Evolutionary conservation across 345 rosid species (phyloP), one percentile per base, ranked within the genome.

Genomic region (Citrus trifoliata): DNA sequence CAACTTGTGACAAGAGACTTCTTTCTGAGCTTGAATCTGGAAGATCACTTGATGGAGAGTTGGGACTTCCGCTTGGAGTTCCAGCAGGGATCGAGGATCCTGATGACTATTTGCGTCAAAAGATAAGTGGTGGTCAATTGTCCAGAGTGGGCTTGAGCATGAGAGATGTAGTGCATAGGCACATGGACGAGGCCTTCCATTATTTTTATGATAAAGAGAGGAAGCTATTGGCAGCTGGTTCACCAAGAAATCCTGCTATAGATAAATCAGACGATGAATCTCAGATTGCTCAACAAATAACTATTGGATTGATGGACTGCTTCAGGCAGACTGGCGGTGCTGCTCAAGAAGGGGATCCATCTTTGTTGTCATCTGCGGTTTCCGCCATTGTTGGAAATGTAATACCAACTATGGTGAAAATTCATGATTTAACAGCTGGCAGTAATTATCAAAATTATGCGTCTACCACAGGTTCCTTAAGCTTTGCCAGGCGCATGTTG

Each of bases 331-430:
- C 92, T 27, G 98, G 96, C 33, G 98, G 99, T 79, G 98, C 99
- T 81, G 93, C 95, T 70, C 99, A 97, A 77, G 99, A 97, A 84
- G 98, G 99, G 28, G 99, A 97, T 75, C 99, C 99, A 1, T 88
- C 91, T 70, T 86, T 97, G 92, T 93, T 97, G 62, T 91, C 98
- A 66, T 94, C 93, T 82, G 95, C 98, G 25, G 90, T 97, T 84
- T 89, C 98, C 71, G 98, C 97, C 56, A 90, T 97, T 71, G 89
- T 97, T 78, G 84, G 83, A 79, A 97, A 86, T 83, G 84, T 90
- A 37, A 98, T 93, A 42, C 85, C 86, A 74, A 77, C 89, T 59
- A 80, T 94, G 67, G 92, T 90, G 55, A 93, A 86, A 83, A 85
- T 92, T 78, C 93, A 88, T 80, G 99, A 97, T 87, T 86, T 93